These are phyloP conservation scores for Blastobotrys niveus DNA, from an alignment of 1,139 yeast genomes.

Conservation along the genomic window DNA sequence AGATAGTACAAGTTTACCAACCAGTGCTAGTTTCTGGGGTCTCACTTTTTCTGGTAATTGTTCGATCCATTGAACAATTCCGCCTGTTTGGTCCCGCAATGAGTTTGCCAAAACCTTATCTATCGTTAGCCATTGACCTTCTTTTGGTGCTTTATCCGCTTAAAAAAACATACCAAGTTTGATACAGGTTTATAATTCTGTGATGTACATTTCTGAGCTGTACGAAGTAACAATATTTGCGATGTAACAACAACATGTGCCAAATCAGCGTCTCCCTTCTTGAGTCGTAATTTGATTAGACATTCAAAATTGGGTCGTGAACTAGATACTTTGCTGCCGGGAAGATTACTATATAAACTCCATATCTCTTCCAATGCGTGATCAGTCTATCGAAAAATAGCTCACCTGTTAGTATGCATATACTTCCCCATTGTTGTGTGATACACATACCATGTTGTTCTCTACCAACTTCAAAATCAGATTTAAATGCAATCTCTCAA, in stretches of 20 bases:
- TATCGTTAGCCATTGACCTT: conserved; percentile 1
- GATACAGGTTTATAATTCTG: conserved; percentile 16
- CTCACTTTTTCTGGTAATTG: conserved; percentile 11
- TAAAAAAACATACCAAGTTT: conserved; percentile 14
- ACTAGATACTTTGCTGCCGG: conserved; percentile 3
- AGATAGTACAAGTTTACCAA: conserved; percentile 19
- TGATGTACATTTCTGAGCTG: conserved; percentile 16
- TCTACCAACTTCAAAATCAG: conserved; percentile 22
- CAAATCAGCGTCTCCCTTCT: not conserved
- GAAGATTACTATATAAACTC: conserved; percentile 11
- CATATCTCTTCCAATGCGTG: conserved; percentile 19
- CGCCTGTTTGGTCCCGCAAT: conserved; percentile 10
- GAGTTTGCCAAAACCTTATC: conserved; percentile 11
- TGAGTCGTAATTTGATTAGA: conserved; percentile 4
- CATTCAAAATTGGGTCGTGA: conserved; percentile 10
- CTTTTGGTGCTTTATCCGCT: too few relatives aligned
- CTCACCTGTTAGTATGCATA: not conserved
- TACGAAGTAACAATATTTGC: conserved; percentile 19
- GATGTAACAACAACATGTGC: conserved; percentile 18
- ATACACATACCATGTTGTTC: conserved; percentile 16
- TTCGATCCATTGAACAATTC: conserved; percentile 18
- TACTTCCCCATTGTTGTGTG: not conserved
- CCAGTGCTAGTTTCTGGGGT: conserved; percentile 16
- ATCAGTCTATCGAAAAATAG: conserved; percentile 11
- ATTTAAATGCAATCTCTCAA: conserved; percentile 22